These are phyloP conservation scores for Xanthoconium stramineum DNA, from an alignment of 768 basidiomycete species.

Conservation along the genomic window DNA sequence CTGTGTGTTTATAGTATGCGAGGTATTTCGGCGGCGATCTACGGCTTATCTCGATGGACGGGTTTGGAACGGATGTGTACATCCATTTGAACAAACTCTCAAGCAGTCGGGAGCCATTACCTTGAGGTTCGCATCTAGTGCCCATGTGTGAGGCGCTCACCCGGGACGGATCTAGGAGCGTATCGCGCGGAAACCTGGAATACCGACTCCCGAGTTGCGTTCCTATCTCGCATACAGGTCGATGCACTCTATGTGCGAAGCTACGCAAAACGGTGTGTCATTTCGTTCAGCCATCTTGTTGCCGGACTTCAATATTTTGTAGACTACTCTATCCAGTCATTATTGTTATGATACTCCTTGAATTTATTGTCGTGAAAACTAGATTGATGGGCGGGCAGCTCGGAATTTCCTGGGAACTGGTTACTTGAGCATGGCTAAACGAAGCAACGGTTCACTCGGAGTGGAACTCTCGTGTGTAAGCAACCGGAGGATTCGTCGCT, in stretches of 20 bases:
- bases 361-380: neutral
- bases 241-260: neutral
- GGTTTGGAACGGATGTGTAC: slow-evolving; percentile 94
- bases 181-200: neutral
- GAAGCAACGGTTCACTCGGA: too few species aligned
- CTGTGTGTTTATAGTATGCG: slow-evolving; percentile 59
- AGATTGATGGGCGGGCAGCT: neutral
- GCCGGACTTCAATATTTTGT: neutral
- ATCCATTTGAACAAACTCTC: slow-evolving; percentile 87
- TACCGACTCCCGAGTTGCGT: neutral
- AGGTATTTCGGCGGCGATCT: slow-evolving; percentile 95
- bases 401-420: neutral
- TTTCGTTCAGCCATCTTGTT: neutral
- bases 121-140: slow-evolving; percentile 6
- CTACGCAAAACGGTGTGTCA: neutral
- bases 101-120: slow-evolving; percentile 34
- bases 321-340: neutral
- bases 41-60: slow-evolving; percentile 95
- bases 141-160: neutral
- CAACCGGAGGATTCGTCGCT: neutral
- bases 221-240: neutral
- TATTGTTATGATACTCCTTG: neutral
- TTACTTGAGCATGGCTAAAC: neutral
- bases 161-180: neutral
- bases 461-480: too few species aligned